A percentile compares a stretch with the other conserved stretches of the same genome.
Evolutionary conservation across 805 yeast species (phyloP).

Genomic region (Candida succiphila): DNA sequence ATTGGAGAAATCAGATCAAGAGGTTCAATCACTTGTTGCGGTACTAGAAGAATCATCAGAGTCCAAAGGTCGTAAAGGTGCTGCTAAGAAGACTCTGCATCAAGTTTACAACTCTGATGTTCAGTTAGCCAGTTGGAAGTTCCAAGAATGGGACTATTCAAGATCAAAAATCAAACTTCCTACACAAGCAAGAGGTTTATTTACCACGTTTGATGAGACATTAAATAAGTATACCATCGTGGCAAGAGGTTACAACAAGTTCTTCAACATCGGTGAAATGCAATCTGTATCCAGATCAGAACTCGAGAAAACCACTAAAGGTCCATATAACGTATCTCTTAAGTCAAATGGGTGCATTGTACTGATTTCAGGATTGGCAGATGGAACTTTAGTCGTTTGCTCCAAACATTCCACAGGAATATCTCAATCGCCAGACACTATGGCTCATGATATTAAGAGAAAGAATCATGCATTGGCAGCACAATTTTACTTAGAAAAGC

Average conservation of each 20-base stretch:
- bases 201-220: constrained; percentile 34
- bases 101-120: constrained; percentile 13
- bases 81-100: constrained; percentile 15
- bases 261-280: constrained; percentile 73
- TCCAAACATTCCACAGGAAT: constrained; percentile 87
- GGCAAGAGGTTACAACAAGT: constrained; percentile 89
- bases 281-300: constrained; percentile 36
- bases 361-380: constrained; percentile 64
- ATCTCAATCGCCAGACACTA: constrained; percentile 25
- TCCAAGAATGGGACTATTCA: constrained; percentile 83
- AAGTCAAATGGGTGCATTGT: constrained; percentile 95
- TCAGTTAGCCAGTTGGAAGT: constrained; percentile 51
- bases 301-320: constrained; percentile 40
- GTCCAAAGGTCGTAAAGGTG: constrained; percentile 11
- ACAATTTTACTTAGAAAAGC: constrained; percentile 42
- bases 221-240: constrained; percentile 34
- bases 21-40: constrained; percentile 5
- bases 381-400: constrained; percentile 76
- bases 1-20: constrained; percentile 1
- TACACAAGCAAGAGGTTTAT: constrained; percentile 74
- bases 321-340: constrained; percentile 73
- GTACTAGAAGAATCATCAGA: constrained; percentile 6
- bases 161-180: constrained; percentile 49
- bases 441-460: constrained; percentile 2
- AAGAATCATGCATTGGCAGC: constrained; percentile 75